phyloP scores from a whole-genome alignment of 345 rosid genomes.

The Sapria himalayana region DNA sequence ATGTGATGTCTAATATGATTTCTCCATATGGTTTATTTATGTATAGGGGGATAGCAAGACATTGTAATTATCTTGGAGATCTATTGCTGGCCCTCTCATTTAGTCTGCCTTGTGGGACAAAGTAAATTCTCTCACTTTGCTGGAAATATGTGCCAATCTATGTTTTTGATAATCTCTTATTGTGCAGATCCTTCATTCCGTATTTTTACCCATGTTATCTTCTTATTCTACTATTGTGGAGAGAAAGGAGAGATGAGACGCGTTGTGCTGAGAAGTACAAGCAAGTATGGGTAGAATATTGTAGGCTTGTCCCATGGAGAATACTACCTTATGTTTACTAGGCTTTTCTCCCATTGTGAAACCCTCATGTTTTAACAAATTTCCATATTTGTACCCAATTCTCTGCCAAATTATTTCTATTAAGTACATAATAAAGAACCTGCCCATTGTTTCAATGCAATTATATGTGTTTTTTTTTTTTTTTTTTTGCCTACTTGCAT shows the following conservation, averaged over 20 bases:
- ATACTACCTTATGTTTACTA: slow-evolving; percentile 69
- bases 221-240: slow-evolving; percentile 67
- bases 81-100: slow-evolving; percentile 76
- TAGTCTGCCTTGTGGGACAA: slow-evolving; percentile 77
- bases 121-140: slow-evolving; percentile 21
- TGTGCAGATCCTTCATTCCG: slow-evolving; percentile 53
- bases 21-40: neutral
- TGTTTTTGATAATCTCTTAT: neutral
- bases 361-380: no score
- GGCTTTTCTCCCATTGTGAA: no score
- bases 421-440: no score
- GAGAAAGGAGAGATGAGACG: slow-evolving; percentile 73
- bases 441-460: no score
- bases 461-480: no score
- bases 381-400: no score
- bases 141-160: slow-evolving; percentile 2
- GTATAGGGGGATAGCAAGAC: slow-evolving; percentile 88
- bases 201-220: slow-evolving; percentile 80
- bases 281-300: slow-evolving; percentile 66
- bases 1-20: slow-evolving; percentile 6
- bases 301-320: slow-evolving; percentile 72
- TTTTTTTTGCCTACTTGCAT: no score
- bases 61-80: slow-evolving; percentile 89
- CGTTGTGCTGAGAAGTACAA: slow-evolving; percentile 79
- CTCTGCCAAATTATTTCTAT: no score